Evolutionary conservation across 192 early-diverging fungal species (phyloP), one percentile per base, ranked within the genome.

Genomic region (Coemansia sp.): DNA sequence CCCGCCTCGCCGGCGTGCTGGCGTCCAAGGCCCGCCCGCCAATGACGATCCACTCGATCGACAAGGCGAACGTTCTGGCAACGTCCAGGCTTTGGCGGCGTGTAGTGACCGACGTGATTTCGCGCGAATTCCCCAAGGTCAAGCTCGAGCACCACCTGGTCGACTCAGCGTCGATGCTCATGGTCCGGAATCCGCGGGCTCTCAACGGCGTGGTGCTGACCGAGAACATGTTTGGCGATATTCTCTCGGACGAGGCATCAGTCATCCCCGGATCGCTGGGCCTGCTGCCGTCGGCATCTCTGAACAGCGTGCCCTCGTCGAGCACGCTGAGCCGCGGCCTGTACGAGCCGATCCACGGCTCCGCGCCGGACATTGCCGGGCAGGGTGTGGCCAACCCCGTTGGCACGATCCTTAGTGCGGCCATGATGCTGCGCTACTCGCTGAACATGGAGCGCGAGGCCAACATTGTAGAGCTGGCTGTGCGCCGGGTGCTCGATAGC

Each of bases 171-270:
- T 87, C 96, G 38, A 99, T 99, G 96, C 82, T 85, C 54, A 87
- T 99, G 82, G 84, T 99, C 51, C 86, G 85, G 71, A 89, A 83
- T 78, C 96, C 94, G 16, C 80, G 78, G 13, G 78, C 75, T 29
- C 75, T 99, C 27, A 99, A 99, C 67, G 96, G 96, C 49, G 81
- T 99, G 33, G 81, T 99, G 27, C 74, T 99, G 49, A 99, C 94
- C 14, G 96, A 97, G 60, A 99, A 99, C 77, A 94, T 99, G 92
- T 98, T 98, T 88, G 96, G 96, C 48, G 96, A 99, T 56, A 96
- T 99, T 61, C 78, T 98, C 40, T 84, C 83, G 18, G 96, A 99
- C 63, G 96, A 99, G 68, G 88, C 91, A 4, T 86, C 83, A 14
- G 91, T 99, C 31, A 99, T 99, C 61, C 90, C 90, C 11, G 95